Percentiles rank a stretch among this genome's conserved stretches.
Evolutionary conservation across 73 alveolate genomes (phyloP).

Genomic region (Paramecium biaurelia): DNA sequence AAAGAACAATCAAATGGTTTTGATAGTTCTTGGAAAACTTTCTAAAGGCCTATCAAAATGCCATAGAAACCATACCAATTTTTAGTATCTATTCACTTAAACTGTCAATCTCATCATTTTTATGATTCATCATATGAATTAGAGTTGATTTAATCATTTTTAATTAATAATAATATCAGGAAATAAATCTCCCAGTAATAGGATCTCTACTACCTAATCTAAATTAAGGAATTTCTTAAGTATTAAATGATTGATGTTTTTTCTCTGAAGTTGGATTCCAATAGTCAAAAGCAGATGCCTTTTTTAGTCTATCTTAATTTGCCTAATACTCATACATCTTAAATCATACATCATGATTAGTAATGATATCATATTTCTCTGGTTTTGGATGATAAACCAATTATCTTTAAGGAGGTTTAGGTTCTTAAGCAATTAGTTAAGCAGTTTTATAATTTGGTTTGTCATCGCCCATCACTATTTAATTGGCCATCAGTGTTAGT

Average conservation of each 20-base stretch:
- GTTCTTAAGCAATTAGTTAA: neutral
- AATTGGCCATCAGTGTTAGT: neutral
- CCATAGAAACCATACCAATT: neutral
- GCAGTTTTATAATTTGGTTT: neutral
- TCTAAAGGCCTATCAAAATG: neutral
- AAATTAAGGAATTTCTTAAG: neutral
- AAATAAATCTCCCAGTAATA: conserved; percentile 10
- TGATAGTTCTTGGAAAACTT: neutral
- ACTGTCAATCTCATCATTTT: neutral
- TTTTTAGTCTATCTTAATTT: neutral
- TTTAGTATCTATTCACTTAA: neutral
- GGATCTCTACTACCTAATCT: conserved; percentile 40
- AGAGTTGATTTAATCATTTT: conserved; percentile 13
- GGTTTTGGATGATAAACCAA: conserved; percentile 42
- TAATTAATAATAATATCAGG: neutral
- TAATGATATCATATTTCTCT: conserved; percentile 25
- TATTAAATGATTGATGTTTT: neutral
- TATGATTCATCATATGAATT: neutral
- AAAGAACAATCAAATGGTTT: neutral
- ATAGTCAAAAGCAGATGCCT: conserved; percentile 24
- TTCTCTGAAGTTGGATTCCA: conserved; percentile 16
- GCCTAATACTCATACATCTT: neutral
- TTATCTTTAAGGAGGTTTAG: neutral
- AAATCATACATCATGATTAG: neutral
- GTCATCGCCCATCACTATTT: conserved; percentile 32